Conservation (phyloP, 2,329 filamentous ascomycete genomes). For the Ophiobolus disseminans region DNA sequence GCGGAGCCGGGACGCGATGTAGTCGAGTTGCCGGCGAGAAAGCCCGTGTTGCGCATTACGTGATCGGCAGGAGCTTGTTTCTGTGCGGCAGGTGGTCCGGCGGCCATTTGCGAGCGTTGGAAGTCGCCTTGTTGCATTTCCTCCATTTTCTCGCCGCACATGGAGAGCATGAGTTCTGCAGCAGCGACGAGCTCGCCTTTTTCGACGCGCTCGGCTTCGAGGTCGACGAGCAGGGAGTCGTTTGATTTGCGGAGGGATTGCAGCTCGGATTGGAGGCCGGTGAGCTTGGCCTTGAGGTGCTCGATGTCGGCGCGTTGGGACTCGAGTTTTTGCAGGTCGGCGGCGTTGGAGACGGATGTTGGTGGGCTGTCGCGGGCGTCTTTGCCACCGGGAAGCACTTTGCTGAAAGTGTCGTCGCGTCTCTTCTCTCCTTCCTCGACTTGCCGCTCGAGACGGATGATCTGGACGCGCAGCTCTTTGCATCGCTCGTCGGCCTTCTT, state of each 20-base stretch:
- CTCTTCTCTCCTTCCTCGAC: slow-evolving; percentile 75
- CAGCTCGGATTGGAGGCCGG: slow-evolving; percentile 77
- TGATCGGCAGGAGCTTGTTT: slow-evolving; percentile 26
- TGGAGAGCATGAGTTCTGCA: slow-evolving; percentile 82
- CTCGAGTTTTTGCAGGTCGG: slow-evolving; percentile 61
- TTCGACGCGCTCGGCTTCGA: slow-evolving; percentile 79
- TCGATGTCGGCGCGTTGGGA: slow-evolving; percentile 71
- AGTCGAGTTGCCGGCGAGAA: slow-evolving; percentile 35
- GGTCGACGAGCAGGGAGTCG: slow-evolving; percentile 66
- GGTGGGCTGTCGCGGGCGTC: slow-evolving; percentile 2
- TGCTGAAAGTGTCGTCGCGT: slow-evolving; percentile 70
- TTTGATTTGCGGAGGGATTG: slow-evolving; percentile 74
- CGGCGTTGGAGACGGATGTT: slow-evolving; percentile 28
- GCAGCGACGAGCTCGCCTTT: slow-evolving; percentile 83
- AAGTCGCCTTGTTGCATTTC: slow-evolving; percentile 52
- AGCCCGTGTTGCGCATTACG: slow-evolving; percentile 41
- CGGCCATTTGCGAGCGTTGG: slow-evolving; percentile 58
- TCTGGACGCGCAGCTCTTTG: slow-evolving; percentile 74
- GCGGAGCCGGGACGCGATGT: slow-evolving; percentile 36
- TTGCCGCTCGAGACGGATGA: slow-evolving; percentile 73
- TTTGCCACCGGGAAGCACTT: slow-evolving; percentile 48
- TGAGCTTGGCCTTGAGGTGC: slow-evolving; percentile 75
- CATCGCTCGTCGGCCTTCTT: slow-evolving; percentile 88
- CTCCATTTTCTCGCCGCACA: slow-evolving; percentile 59
- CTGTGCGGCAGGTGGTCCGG: slow-evolving; percentile 22